Base-by-base conservation (phyloP, 2,329 filamentous ascomycete species). In the Ophiosphaerella narmari region DNA sequence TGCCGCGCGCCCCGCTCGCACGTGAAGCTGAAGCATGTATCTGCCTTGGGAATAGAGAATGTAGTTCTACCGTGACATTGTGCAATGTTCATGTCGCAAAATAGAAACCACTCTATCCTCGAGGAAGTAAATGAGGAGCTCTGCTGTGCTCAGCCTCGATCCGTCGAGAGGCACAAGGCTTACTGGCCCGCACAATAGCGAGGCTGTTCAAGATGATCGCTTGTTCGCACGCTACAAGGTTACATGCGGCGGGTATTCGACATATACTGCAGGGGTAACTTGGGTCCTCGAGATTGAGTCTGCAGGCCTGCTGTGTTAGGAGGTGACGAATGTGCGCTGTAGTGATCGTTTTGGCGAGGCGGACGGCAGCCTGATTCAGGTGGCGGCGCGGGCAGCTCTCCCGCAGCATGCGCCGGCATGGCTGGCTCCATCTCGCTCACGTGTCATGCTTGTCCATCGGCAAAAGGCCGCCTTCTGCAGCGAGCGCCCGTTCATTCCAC, bases 111-210 rank as follows among this genome's bases (percentile, higher is more conserved):
- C 2, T 9, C 36, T 33, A 42, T 43, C 41, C 24, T 43, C 32
- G 39, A 29, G 26, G 26, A 34, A 29, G 35, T 40, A 21, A 23
- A 36, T 12, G 33, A 37, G 31, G 39, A 44, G 18, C 34, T 43
- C 31, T 21, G 16, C 12, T 26, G 11, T 23, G 54, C 46, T 56
- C 50, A 54, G 56, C 56, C 50, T 50, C 50, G 40, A 37, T 51
- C 37, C 35, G 35, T 45, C 11, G 31, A 50, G 21, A 5, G 23
- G 14, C 34, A 33, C 24, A 31, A 43, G 49, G 40, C 43, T 47
- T 40, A 37, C 21, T 9, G 42, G 26, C 32, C 40, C 38, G 26
- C 39, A 44, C n/a, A 43, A 16, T 14, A 24, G 36, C 18, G 16
- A 33, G 34, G 34, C 39, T 43, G 35, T 34, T 18, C 41, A 35